phyloP scores from a whole-genome alignment of 192 early-diverging fungal genomes.

The Umbelopsis vinacea region DNA sequence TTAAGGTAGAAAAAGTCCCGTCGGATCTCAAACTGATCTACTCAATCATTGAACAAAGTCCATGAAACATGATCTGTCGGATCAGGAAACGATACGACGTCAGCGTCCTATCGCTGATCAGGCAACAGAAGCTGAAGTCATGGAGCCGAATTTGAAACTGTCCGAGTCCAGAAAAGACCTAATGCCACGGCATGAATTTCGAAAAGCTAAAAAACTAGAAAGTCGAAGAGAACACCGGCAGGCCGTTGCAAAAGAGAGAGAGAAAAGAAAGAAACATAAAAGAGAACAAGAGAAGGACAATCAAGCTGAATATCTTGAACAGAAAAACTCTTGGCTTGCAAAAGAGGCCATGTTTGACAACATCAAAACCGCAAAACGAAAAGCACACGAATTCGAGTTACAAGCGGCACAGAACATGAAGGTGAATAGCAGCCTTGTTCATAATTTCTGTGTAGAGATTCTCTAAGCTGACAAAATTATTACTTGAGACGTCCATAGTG shows the following conservation, averaged over 20 bases:
- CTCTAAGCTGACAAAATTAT: not conserved
- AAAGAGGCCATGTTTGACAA: slow-evolving; percentile 17
- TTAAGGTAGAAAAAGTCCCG: too few species aligned
- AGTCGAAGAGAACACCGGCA: not conserved
- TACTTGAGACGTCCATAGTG: not conserved
- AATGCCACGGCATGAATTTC: slow-evolving; percentile 6
- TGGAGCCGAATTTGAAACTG: not conserved
- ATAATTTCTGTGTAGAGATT: not conserved
- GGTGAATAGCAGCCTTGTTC: not conserved
- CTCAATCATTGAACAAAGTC: not conserved
- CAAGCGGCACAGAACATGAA: not conserved
- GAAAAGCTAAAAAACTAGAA: slow-evolving; percentile 1
- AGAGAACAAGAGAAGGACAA: not conserved
- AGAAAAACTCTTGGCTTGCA: slow-evolving; percentile 1
- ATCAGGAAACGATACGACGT: not conserved
- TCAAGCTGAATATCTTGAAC: not conserved
- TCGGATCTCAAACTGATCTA: too few species aligned
- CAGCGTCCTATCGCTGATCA: not conserved
- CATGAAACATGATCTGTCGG: not conserved
- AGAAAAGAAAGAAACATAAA: not conserved
- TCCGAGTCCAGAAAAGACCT: not conserved
- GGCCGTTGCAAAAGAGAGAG: not conserved
- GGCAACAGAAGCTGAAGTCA: not conserved
- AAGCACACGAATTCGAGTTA: not conserved
- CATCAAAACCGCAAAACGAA: slow-evolving; percentile 8